phyloP scores from a whole-genome alignment of 768 basidiomycete species.

The Gloeopeniophorella convolvens region DNA sequence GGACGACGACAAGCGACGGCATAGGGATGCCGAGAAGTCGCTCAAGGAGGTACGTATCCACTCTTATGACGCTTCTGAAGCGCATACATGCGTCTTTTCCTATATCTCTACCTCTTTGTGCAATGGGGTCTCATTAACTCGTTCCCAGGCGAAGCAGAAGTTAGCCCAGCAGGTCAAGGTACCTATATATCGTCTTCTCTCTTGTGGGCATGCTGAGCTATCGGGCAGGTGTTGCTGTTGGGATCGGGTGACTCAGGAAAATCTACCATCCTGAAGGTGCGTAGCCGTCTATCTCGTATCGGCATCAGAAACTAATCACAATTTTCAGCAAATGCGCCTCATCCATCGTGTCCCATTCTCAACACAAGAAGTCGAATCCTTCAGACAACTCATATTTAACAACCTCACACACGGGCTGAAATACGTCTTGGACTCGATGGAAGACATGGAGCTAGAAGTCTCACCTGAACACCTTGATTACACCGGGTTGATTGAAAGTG shows the following conservation, averaged over 20 bases:
- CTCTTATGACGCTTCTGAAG: background rate
- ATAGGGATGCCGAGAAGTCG: conserved; percentile 69
- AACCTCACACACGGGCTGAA: conserved; percentile 86
- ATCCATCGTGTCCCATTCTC: conserved; percentile 88
- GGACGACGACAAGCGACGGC: conserved; percentile 60
- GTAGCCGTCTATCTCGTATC: conserved; percentile 7
- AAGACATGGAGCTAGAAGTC: conserved; percentile 78
- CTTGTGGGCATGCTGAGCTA: background rate
- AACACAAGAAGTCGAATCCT: conserved; percentile 75
- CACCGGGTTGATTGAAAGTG: conserved; percentile 58
- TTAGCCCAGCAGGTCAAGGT: conserved; percentile 75
- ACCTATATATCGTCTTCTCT: conserved; percentile 12
- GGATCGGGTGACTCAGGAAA: conserved; percentile 95
- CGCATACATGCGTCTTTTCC: conserved; percentile 10
- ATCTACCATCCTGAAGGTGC: conserved; percentile 82
- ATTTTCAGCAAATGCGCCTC: conserved; percentile 84
- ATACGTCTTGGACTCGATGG: conserved; percentile 80
- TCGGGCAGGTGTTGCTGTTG: conserved; percentile 67
- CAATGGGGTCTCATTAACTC: background rate
- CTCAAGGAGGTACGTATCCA: conserved; percentile 57
- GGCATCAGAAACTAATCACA: background rate
- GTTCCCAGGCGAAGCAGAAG: conserved; percentile 28
- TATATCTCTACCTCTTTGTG: background rate
- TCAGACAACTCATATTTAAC: conserved; percentile 87
- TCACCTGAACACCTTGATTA: conserved; percentile 49